phyloP scores from a whole-genome alignment of 2,329 filamentous ascomycete genomes.

The Colletotrichum filicis region DNA sequence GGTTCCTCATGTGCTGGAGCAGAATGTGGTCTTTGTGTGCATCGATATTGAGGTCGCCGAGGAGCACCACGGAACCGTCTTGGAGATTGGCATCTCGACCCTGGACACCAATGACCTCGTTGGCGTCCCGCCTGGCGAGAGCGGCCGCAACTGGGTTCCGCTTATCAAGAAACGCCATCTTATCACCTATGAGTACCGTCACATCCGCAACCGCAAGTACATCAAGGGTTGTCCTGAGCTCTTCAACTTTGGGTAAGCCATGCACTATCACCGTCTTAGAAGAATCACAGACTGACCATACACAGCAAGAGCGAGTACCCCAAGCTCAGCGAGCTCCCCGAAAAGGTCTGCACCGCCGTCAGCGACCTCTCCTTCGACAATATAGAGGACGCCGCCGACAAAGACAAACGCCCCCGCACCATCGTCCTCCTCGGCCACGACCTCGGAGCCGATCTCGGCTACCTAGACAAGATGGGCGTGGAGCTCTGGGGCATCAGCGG shows the following conservation, averaged over 20 bases:
- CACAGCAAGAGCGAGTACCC: slow-evolving; percentile 56
- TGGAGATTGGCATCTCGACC: slow-evolving; percentile 86
- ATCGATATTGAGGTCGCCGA: slow-evolving; percentile 90
- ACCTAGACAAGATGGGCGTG: slow-evolving; percentile 67
- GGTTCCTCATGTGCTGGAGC: slow-evolving; percentile 6
- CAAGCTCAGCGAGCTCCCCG: slow-evolving; percentile 44
- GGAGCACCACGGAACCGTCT: slow-evolving; percentile 71
- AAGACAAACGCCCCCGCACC: slow-evolving; percentile 45
- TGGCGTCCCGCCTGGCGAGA: slow-evolving; percentile 66
- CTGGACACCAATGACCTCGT: slow-evolving; percentile 75
- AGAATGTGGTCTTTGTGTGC: slow-evolving; percentile 71
- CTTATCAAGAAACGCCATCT: slow-evolving; percentile 80
- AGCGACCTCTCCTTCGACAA: slow-evolving; percentile 34
- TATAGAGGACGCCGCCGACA: background rate
- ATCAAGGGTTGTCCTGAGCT: slow-evolving; percentile 77
- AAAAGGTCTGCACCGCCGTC: slow-evolving; percentile 51
- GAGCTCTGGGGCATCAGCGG: slow-evolving; percentile 61
- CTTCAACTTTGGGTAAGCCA: slow-evolving; percentile 79
- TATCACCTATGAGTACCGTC: slow-evolving; percentile 75
- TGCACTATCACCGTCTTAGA: background rate
- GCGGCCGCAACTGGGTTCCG: slow-evolving; percentile 74
- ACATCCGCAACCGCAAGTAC: slow-evolving; percentile 74
- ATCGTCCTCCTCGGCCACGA: slow-evolving; percentile 82
- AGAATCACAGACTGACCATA: slow-evolving; percentile 2
- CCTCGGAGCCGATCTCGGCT: slow-evolving; percentile 69